Evolutionary conservation across 371 early-diverging fungal species (phyloP), one percentile per base, ranked within the genome.

Genomic region (Capillidium rhysosporum): DNA sequence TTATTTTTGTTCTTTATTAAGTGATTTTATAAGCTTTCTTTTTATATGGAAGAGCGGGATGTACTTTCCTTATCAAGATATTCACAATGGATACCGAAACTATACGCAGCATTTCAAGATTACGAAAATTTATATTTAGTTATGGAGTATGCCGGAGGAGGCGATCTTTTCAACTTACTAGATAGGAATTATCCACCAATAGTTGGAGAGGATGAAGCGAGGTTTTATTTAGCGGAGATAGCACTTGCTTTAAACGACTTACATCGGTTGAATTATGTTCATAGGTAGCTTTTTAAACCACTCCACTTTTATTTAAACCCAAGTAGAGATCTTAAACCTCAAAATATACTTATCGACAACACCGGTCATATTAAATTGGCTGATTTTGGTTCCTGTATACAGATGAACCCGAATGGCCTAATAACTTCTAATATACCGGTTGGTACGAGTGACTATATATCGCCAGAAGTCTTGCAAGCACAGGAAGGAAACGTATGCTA

Each of bases 141-240:
- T 29, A 94, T 96, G 97, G 97, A 96, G 65, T 96, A 89, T 65
- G 71, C 91, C 20, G 88, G 94, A 0, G 98, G 92, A 38, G 93
- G 94, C 49, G 92, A 93, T 64, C 64, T 98, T 56, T 94, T 98
- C 76, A 86, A 88, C 34, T 76, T 96, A 65, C 67, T 93, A 46
- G 58, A 79, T 86, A 49, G 71, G 61, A 24, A 55, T 64, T 18
- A 56, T 64, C 9, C 57, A 59, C 55, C 65, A 0, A 82, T 74
- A 0, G 80, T 98, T 58, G 69, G 78, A 0, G 90, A 91, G 58
- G 79, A 86, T 41, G 87, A 91, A 41, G 92, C 96, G 1, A 79
- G 85, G 46, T 90, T 97, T 61, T 98, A 97, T 63, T 85, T 93
- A 56, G 92, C 90, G 10, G 97, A 99, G 64, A 80, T 91, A 31